Evolutionary conservation across 805 yeast genomes (phyloP).

Genomic region (Ogataea methanolica): DNA sequence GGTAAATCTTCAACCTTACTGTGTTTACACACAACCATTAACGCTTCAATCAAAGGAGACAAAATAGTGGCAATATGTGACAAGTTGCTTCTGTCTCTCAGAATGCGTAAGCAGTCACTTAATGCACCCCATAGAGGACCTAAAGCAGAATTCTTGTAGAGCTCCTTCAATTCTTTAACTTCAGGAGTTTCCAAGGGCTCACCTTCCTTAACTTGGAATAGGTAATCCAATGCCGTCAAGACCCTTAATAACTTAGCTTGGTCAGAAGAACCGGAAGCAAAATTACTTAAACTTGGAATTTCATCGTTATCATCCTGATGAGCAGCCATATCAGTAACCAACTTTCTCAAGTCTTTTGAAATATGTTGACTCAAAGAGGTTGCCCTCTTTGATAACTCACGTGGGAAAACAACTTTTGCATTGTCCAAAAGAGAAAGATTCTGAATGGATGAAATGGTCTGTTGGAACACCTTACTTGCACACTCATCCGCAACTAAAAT

Average conservation of each 20-base stretch:
- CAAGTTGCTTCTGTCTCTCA: conserved; percentile 55
- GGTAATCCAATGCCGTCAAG: conserved; percentile 81
- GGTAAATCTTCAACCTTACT: conserved; percentile 57
- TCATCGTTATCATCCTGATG: conserved; percentile 40
- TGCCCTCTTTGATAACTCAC: conserved; percentile 63
- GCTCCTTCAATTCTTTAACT: conserved; percentile 44
- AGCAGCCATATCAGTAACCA: conserved; percentile 41
- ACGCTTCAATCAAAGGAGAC: conserved; percentile 82
- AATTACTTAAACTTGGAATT: conserved; percentile 47
- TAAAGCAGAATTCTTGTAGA: conserved; percentile 66
- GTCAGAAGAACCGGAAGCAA: conserved; percentile 76
- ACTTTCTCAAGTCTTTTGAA: conserved; percentile 47
- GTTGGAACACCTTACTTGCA: conserved; percentile 78
- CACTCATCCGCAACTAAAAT: conserved; percentile 79
- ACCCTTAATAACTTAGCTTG: conserved; percentile 86
- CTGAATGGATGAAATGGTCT: conserved; percentile 76
- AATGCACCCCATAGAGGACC: conserved; percentile 84
- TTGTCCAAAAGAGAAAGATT: conserved; percentile 58
- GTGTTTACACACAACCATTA: conserved; percentile 96
- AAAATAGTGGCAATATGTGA: conserved; percentile 72
- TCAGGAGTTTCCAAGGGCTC: conserved; percentile 29
- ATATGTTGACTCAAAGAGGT: conserved; percentile 50
- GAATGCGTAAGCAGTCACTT: conserved; percentile 61
- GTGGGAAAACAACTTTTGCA: conserved; percentile 61
- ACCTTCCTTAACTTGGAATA: conserved; percentile 48